These are phyloP conservation scores for Lactifluus echinatus DNA, from an alignment of 768 basidiomycete species.

Conservation along the genomic window DNA sequence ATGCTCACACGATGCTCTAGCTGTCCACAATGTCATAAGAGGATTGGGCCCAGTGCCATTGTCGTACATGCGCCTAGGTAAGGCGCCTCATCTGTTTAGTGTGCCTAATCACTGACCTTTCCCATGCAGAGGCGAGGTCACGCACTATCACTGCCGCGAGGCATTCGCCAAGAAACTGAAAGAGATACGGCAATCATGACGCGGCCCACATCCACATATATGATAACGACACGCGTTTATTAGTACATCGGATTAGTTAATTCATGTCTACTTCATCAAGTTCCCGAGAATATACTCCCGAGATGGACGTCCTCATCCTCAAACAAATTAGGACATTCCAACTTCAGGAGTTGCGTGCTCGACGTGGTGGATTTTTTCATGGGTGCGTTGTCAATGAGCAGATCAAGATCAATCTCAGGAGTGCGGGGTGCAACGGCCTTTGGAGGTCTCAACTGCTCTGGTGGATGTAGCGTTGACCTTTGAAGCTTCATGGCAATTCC, in stretches of 20 bases:
- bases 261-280: background rate
- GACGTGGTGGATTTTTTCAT: background rate
- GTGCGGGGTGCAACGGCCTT: background rate
- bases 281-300: background rate
- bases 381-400: background rate
- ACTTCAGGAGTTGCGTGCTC: background rate
- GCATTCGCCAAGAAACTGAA: constrained; percentile 54
- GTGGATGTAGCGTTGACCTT: background rate
- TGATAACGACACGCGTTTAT: background rate
- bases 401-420: constrained; percentile 1
- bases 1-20: background rate
- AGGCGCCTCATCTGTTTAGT: background rate
- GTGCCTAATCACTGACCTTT: background rate
- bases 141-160: constrained; percentile 93
- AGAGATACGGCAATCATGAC: constrained; percentile 26
- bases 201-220: background rate
- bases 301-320: background rate
- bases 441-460: background rate
- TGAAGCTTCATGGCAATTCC: background rate
- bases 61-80: constrained; percentile 19
- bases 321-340: constrained; percentile 9
- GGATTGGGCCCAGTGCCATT: constrained; percentile 21
- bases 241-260: constrained; percentile 4
- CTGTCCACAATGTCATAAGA: constrained; percentile 21
- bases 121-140: constrained; percentile 75